Conservation (phyloP, 441 rosid genomes). For the Viola pubescens region DNA sequence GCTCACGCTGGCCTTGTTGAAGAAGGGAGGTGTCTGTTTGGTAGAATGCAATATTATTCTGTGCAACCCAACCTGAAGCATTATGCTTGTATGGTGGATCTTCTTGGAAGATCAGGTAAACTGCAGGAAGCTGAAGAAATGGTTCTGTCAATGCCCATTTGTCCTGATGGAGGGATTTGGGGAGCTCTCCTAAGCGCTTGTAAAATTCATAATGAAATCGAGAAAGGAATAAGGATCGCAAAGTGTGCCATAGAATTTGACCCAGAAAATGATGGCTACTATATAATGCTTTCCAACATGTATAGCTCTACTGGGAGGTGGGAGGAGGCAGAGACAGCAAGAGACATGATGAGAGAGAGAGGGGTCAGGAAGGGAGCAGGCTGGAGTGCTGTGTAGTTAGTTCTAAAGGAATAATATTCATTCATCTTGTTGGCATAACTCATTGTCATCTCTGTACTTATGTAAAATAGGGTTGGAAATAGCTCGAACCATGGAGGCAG, state of each 20-base stretch:
- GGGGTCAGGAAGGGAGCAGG: constrained; percentile 58
- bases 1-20: constrained; percentile 65
- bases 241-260: constrained; percentile 43
- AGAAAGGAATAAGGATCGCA: constrained; percentile 47
- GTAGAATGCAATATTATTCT: constrained; percentile 42
- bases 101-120: constrained; percentile 56
- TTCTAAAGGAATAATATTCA: neutral
- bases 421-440: neutral
- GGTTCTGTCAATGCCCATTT: constrained; percentile 52
- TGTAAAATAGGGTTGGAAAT: too few relatives aligned
- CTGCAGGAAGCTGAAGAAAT: constrained; percentile 56
- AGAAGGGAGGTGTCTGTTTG: constrained; percentile 44
- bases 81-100: constrained; percentile 61
- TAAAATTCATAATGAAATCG: constrained; percentile 47
- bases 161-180: constrained; percentile 58
- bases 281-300: constrained; percentile 51
- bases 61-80: constrained; percentile 48
- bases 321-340: constrained; percentile 49
- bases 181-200: constrained; percentile 65
- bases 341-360: constrained; percentile 55
- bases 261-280: constrained; percentile 57
- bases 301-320: constrained; percentile 55
- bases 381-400: constrained; percentile 49
- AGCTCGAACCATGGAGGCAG: too few relatives aligned
- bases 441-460: too few relatives aligned